phyloP scores from a whole-genome alignment of 495 filamentous ascomycete species.

The Apiosordaria backusii region DNA sequence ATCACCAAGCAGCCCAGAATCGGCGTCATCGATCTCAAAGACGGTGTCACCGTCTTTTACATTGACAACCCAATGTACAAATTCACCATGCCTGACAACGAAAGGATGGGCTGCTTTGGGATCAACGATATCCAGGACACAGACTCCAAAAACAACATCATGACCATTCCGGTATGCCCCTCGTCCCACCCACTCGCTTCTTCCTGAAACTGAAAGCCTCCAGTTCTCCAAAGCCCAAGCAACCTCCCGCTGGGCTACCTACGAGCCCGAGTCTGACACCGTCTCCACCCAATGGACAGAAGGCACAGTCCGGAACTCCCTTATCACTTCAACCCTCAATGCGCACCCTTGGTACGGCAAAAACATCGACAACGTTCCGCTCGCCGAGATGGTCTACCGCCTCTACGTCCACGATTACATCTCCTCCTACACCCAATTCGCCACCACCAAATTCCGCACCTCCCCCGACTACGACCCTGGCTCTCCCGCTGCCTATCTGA shows the following conservation, averaged over 20 bases:
- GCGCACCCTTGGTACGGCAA: neutral
- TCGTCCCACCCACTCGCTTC: neutral
- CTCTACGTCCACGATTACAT: slow-evolving; percentile 3
- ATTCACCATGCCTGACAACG: neutral
- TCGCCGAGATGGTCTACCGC: neutral
- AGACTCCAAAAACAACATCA: neutral
- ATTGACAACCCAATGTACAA: slow-evolving; percentile 1
- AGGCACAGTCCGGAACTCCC: neutral
- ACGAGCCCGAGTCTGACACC: slow-evolving; percentile 1
- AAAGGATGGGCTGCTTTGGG: neutral
- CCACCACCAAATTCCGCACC: slow-evolving; percentile 1
- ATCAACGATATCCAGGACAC: neutral
- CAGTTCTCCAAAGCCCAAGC: neutral
- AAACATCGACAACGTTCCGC: neutral
- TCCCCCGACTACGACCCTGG: neutral
- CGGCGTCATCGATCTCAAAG: neutral
- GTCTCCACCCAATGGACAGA: neutral
- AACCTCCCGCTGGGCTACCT: slow-evolving; percentile 5
- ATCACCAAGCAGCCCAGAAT: neutral
- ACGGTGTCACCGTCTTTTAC: neutral
- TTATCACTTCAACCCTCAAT: neutral
- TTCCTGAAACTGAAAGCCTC: neutral
- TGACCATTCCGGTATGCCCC: neutral
- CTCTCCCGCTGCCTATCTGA: neutral
- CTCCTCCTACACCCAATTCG: neutral